Evolutionary conservation across 768 basidiomycete species (phyloP).

Genomic region (Rhodotorula toruloides): DNA sequence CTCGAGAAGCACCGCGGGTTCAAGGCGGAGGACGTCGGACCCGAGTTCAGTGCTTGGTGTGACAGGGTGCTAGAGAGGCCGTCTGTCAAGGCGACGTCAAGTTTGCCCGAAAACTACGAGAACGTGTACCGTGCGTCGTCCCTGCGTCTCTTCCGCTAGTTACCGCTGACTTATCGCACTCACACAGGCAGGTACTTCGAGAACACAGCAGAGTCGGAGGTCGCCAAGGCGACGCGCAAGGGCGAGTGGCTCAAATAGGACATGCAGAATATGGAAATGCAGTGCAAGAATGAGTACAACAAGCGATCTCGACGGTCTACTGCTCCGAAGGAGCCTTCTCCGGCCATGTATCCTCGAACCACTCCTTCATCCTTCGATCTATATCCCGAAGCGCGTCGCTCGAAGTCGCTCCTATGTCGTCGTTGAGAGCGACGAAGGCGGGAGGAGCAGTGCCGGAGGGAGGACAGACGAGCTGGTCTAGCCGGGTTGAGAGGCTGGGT

Average conservation of each 20-base stretch:
- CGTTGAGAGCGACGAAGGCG: slow-evolving; percentile 32
- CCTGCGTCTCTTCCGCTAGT: too few species aligned
- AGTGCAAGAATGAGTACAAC: too few species aligned
- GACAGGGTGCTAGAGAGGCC: slow-evolving; percentile 50
- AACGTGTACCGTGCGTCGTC: slow-evolving; percentile 11
- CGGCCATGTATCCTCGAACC: slow-evolving; percentile 8
- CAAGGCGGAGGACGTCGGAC: slow-evolving; percentile 50
- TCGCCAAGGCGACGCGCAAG: slow-evolving; percentile 28
- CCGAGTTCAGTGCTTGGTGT: slow-evolving; percentile 53
- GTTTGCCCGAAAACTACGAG: slow-evolving; percentile 38
- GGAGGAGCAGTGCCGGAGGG: background rate
- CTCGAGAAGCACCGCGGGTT: slow-evolving; percentile 55
- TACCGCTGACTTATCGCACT: background rate
- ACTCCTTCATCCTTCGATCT: slow-evolving; percentile 3
- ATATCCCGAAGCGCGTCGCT: background rate
- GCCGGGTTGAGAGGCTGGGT: background rate
- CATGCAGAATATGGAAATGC: too few species aligned
- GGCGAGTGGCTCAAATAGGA: slow-evolving; percentile 27
- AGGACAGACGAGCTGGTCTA: background rate
- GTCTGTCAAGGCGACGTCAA: slow-evolving; percentile 53
- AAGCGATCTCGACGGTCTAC: too few species aligned
- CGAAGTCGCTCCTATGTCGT: background rate
- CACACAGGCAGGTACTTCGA: background rate
- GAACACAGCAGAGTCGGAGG: slow-evolving; percentile 26
- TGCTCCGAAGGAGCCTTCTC: slow-evolving; percentile 8